A percentile compares a stretch with the other conserved stretches of the same genome.
Evolutionary conservation across 352 stramenopile genomes (phyloP).

Genomic region (Phytophthora cryptogea): DNA sequence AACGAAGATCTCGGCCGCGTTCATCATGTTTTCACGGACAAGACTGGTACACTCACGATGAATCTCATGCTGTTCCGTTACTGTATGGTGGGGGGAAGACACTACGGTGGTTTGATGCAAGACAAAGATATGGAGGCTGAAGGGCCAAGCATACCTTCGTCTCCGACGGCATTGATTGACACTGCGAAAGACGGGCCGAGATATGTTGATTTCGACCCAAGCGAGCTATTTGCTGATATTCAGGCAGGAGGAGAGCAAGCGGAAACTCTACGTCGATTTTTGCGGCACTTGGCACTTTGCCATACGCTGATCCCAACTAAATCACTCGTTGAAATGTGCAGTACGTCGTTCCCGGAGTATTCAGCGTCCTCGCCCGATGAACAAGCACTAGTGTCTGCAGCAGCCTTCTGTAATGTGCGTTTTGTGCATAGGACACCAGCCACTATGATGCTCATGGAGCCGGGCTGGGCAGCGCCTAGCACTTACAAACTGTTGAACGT

Average conservation of each 20-base stretch:
- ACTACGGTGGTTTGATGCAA: slow-evolving; percentile 88
- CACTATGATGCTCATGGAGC: slow-evolving; percentile 59
- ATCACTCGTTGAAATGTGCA: slow-evolving; percentile 71
- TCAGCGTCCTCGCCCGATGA: slow-evolving; percentile 85
- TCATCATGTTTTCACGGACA: slow-evolving; percentile 93
- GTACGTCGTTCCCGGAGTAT: slow-evolving; percentile 73
- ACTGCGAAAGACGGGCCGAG: slow-evolving; percentile 11
- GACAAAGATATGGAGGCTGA: slow-evolving; percentile 55
- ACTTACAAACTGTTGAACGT: slow-evolving; percentile 93
- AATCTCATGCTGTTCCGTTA: slow-evolving; percentile 97
- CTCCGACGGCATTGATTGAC: neutral
- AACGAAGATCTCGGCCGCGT: slow-evolving; percentile 94
- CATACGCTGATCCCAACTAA: slow-evolving; percentile 83
- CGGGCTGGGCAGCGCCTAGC: slow-evolving; percentile 33
- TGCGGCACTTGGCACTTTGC: slow-evolving; percentile 80
- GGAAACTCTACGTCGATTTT: slow-evolving; percentile 56
- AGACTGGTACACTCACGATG: slow-evolving; percentile 95
- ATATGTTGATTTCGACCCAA: slow-evolving; percentile 79
- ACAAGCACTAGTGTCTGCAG: slow-evolving; percentile 75
- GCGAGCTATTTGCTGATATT: slow-evolving; percentile 66
- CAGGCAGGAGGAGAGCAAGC: slow-evolving; percentile 40
- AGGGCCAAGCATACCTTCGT: neutral
- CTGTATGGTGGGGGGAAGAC: slow-evolving; percentile 92
- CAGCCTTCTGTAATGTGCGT: slow-evolving; percentile 75
- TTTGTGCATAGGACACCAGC: slow-evolving; percentile 77